phyloP scores from a whole-genome alignment of 2,329 filamentous ascomycete genomes.

The Monosporascus sp. region DNA sequence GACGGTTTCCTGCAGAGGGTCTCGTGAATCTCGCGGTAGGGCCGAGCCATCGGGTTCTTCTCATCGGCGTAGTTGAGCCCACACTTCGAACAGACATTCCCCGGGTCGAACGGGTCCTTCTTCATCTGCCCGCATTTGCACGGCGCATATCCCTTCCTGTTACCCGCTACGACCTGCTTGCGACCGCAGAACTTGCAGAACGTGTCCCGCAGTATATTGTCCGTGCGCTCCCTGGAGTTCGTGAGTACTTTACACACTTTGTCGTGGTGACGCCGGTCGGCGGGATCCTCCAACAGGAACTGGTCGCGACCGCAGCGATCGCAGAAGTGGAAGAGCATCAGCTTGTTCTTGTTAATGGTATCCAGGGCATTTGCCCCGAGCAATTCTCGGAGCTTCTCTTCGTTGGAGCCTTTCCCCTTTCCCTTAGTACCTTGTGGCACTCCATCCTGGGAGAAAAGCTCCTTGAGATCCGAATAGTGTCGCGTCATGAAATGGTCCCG shows the following conservation, averaged over 20 bases:
- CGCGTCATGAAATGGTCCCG: constrained; percentile 15
- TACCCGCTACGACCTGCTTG: not conserved
- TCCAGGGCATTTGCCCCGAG: not conserved
- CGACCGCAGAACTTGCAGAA: constrained; percentile 8
- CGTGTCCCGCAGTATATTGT: not conserved
- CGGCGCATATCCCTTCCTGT: not conserved
- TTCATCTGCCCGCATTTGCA: constrained; percentile 1
- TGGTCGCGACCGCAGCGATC: constrained; percentile 13
- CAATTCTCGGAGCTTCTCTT: not conserved
- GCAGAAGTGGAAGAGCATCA: constrained; percentile 3
- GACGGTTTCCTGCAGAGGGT: constrained; percentile 1
- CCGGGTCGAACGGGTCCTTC: not conserved
- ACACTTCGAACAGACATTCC: constrained; percentile 5
- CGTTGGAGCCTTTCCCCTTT: not conserved
- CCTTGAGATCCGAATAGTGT: constrained; percentile 14
- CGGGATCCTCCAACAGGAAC: constrained; percentile 1
- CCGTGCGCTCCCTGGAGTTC: not conserved
- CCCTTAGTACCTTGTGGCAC: not conserved
- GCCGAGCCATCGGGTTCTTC: constrained; percentile 2
- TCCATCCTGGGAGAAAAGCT: constrained; percentile 2
- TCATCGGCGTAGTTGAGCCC: constrained; percentile 7
- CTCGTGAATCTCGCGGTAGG: constrained; percentile 9
- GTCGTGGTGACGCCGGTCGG: constrained; percentile 6
- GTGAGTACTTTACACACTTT: not conserved
- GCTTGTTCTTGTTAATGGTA: not conserved